These are phyloP conservation scores for Pneumocystis carinii DNA, from an alignment of 1,139 yeast genomes.

Conservation along the genomic window DNA sequence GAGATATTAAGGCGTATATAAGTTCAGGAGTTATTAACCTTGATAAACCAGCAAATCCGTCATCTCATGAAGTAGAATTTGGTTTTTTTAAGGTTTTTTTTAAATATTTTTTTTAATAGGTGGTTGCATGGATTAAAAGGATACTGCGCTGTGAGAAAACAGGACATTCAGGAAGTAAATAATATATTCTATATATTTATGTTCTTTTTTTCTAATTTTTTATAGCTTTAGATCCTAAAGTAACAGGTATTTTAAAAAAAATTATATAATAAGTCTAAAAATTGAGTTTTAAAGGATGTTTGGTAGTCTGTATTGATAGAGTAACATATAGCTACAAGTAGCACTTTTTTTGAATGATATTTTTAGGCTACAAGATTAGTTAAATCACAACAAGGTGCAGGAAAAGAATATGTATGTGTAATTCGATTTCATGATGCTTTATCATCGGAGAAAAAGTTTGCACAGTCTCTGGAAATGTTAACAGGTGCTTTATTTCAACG, in stretches of 20 bases:
- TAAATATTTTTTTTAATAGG: slow-evolving; percentile 48
- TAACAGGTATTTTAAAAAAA: slow-evolving; percentile 43
- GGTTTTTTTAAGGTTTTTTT: background rate
- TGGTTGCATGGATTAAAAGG: slow-evolving; percentile 97
- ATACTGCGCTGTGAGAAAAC: slow-evolving; percentile 82
- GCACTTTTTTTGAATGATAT: background rate
- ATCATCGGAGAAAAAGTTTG: slow-evolving; percentile 79
- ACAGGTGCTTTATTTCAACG: slow-evolving; percentile 98
- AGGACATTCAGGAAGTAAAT: slow-evolving; percentile 77
- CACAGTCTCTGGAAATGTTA: slow-evolving; percentile 75
- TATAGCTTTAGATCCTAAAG: slow-evolving; percentile 80
- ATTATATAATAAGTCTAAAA: background rate
- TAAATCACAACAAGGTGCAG: slow-evolving; percentile 98
- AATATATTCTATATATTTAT: background rate
- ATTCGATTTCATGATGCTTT: slow-evolving; percentile 89
- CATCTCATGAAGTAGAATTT: slow-evolving; percentile 31
- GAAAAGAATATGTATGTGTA: slow-evolving; percentile 97
- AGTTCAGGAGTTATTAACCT: slow-evolving; percentile 92
- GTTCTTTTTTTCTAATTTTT: background rate
- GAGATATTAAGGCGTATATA: slow-evolving; percentile 80
- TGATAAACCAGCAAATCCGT: slow-evolving; percentile 95
- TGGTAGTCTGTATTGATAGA: slow-evolving; percentile 92
- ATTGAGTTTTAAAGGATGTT: slow-evolving; percentile 35
- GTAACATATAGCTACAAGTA: background rate
- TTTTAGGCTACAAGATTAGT: slow-evolving; percentile 76